Evolutionary conservation across 2,329 filamentous ascomycete species (phyloP).

Genomic region (Stachybotrys chartarum): DNA sequence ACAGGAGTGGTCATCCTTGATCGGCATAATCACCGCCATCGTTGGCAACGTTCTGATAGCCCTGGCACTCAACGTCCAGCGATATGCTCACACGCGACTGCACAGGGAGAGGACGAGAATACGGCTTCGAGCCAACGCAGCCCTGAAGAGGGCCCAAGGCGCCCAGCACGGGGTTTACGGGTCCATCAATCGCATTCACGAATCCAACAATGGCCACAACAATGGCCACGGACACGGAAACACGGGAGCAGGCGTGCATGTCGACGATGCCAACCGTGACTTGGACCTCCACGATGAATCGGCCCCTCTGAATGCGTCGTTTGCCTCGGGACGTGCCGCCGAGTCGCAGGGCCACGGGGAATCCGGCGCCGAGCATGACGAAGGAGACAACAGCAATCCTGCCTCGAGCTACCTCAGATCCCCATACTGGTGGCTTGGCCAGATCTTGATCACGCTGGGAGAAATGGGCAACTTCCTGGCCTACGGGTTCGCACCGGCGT

Average conservation of each 20-base stretch:
- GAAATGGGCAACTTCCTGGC: conserved; percentile 96
- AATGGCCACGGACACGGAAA: conserved; percentile 6
- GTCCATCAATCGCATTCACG: conserved; percentile 14
- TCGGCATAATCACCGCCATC: conserved; percentile 90
- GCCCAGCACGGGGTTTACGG: conserved; percentile 25
- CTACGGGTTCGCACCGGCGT: conserved; percentile 95
- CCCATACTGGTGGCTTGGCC: conserved; percentile 94
- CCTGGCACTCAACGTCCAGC: conserved; percentile 90
- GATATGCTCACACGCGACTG: conserved; percentile 86
- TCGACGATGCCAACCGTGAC: conserved; percentile 19
- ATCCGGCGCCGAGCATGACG: conserved; percentile 12
- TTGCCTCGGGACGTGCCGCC: conserved; percentile 39
- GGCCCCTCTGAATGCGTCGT: conserved; percentile 35
- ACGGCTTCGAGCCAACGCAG: conserved; percentile 45
- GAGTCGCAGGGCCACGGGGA: conserved; percentile 15
- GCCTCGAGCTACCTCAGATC: conserved; percentile 76
- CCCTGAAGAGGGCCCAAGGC: conserved; percentile 38
- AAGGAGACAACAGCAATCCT: conserved; percentile 24
- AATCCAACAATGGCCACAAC: conserved; percentile 11
- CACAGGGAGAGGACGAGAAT: conserved; percentile 60
- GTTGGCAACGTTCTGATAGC: conserved; percentile 91
- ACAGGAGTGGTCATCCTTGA: conserved; percentile 81
- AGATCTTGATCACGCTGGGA: conserved; percentile 84
- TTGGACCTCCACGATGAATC: conserved; percentile 30
- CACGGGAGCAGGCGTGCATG: conserved; percentile 18